Base-by-base conservation (phyloP, 2,329 filamentous ascomycete genomes). In the Alternaria triticimaculans region DNA sequence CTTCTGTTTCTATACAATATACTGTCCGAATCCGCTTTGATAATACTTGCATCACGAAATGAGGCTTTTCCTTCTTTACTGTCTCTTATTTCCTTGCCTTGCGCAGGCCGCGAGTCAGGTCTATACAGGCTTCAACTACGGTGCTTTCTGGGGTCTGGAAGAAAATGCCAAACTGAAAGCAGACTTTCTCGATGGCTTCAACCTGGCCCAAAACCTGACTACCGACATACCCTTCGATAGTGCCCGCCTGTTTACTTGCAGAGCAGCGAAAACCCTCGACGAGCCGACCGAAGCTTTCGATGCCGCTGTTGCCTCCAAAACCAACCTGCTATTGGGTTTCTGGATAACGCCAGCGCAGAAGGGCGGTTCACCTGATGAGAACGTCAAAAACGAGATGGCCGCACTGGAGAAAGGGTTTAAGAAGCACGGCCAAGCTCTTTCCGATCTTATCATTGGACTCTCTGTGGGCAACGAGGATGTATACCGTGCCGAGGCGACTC, bases 181-280 rank as follows among this genome's bases (percentile, higher is more conserved):
- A 11, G 72, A 77, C 44, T 77, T 75, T 53, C 50, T 63, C 18
- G 58, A 69, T 10, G 60, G 62, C 25, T 78, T 77, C 58, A 65
- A 67, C 25, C 50, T 71, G 3, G 73, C 73, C 2, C 63, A 70
- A 14, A 72, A 63, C 18, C 68, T 77, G 14, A 64, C 62, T 21
- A 69, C 68, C 7, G 49, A 89, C 30, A 81, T 84, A 8, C 87
- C 86, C 50, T 93, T 91, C 82, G 89, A 84, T 72, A 89, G 87
- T 64, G 90, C 89, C 25, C 88, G 90, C 60, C 83, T 93, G 23
- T 93, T 90, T 80, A 92, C 90, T 81, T 90, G 61, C 88, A 92
- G 85, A 15, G 62, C 67, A 25, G 53, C 61, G 3, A 59, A 64
- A 2, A 71, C 70, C 10, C 33, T 85, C 65, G 87, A 85, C 79